Base-by-base conservation (phyloP, 306 rosid genomes). In the Sicyos edulis region DNA sequence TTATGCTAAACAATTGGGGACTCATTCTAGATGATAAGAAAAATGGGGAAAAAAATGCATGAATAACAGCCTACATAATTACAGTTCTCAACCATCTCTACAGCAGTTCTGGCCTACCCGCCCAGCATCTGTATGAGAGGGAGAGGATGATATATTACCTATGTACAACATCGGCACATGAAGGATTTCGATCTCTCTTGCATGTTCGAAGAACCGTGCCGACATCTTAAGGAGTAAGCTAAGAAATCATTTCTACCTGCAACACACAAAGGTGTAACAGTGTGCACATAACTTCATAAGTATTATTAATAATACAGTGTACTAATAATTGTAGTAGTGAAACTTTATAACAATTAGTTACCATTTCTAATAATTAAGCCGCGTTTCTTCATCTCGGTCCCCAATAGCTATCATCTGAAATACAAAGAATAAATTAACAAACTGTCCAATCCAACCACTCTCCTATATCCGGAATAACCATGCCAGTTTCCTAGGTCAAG, bases 401-500 rank as follows among this genome's bases (percentile, higher is more conserved):
- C 96, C 96, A 92, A 86, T 49, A 88, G 86, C 85, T 69, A 47
- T 90, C 86, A 77, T 96, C 96, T 92, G 91, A 77, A 85, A 79
- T 66, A 78, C 74, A 72, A 51, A 79, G 37, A 71, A 66, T 34
- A 69, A 37, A 70, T 49, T 29, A 26, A 59, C 50, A 62, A 78
- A 40, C 37, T 64, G 45, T 60, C 34, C 6, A 19, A 56, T 11
- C 65, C 61, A 40, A 55, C 54, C 20, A 49, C n/a, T n/a, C n/a
- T n/a, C n/a, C n/a, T n/a, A n/a, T n/a, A n/a, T n/a, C n/a, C n/a
- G n/a, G n/a, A n/a, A n/a, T n/a, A n/a, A n/a, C n/a, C n/a, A n/a
- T n/a, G n/a, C n/a, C n/a, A n/a, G n/a, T n/a, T n/a, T n/a, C n/a
- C n/a, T n/a, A n/a, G n/a, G n/a, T n/a, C n/a, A n/a, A n/a, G n/a